phyloP scores from a whole-genome alignment of 192 early-diverging fungal species.

The Coemansia sp. region DNA sequence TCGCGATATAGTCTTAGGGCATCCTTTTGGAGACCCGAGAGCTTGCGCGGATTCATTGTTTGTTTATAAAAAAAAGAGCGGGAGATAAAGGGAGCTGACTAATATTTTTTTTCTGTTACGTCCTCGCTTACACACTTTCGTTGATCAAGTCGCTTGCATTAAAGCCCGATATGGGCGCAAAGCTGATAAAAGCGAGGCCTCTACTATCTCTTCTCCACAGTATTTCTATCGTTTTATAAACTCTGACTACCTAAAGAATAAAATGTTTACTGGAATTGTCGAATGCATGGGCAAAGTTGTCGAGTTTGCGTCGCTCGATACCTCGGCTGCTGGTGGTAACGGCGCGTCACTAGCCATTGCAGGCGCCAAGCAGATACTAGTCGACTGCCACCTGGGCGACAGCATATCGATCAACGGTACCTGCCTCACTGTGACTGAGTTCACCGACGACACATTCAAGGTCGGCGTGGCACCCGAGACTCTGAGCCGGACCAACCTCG shows the following conservation, averaged over 20 bases:
- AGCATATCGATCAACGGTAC: constrained; percentile 92
- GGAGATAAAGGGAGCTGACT: background rate
- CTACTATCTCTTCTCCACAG: background rate
- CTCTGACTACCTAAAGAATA: background rate
- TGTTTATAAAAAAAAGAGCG: background rate
- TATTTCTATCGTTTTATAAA: background rate
- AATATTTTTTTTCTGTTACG: background rate
- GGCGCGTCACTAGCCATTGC: constrained; percentile 84
- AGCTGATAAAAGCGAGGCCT: background rate
- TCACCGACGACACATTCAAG: constrained; percentile 79
- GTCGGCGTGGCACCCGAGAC: constrained; percentile 93
- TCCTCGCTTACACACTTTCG: background rate
- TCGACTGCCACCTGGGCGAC: constrained; percentile 89
- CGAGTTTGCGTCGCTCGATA: constrained; percentile 69
- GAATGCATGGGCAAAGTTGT: constrained; percentile 83
- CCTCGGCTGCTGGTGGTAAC: constrained; percentile 74
- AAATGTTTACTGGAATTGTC: constrained; percentile 98
- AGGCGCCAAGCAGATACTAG: constrained; percentile 68
- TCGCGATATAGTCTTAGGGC: constrained; percentile 67
- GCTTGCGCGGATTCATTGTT: constrained; percentile 30
- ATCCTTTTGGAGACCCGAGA: constrained; percentile 69
- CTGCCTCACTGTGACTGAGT: constrained; percentile 96
- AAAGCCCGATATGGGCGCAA: constrained; percentile 4
- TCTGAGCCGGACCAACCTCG: constrained; percentile 88
- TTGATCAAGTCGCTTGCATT: background rate